Evolutionary conservation across 768 basidiomycete genomes (phyloP).

Genomic region (Nidularia pulvinata): DNA sequence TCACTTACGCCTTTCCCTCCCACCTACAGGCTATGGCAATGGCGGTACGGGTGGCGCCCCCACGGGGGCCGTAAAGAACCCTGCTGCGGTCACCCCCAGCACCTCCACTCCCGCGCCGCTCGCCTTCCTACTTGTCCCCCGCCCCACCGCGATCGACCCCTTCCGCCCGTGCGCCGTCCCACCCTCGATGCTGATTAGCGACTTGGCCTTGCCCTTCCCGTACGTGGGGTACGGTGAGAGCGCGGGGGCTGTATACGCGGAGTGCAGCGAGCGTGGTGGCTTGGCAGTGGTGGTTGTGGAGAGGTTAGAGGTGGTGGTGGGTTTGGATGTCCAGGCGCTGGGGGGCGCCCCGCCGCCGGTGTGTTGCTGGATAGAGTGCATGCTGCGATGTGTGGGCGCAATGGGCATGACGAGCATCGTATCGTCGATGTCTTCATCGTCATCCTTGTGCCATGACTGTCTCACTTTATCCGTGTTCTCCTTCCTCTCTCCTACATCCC

Average conservation of each 20-base stretch:
- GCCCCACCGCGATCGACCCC: slow-evolving; percentile 67
- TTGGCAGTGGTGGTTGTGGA: slow-evolving; percentile 18
- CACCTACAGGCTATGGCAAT: neutral
- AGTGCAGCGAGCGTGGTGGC: slow-evolving; percentile 18
- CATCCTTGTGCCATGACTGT: slow-evolving; percentile 26
- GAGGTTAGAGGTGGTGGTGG: slow-evolving; percentile 10
- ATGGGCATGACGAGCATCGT: slow-evolving; percentile 75
- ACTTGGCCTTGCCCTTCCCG: slow-evolving; percentile 41
- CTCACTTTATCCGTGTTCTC: no score
- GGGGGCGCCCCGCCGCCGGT: slow-evolving; percentile 19
- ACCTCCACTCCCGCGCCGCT: slow-evolving; percentile 78
- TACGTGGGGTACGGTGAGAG: slow-evolving; percentile 15
- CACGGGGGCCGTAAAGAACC: slow-evolving; percentile 69
- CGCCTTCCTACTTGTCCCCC: slow-evolving; percentile 60
- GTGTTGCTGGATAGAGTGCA: slow-evolving; percentile 6
- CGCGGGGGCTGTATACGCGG: slow-evolving; percentile 10
- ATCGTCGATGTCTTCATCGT: slow-evolving; percentile 71
- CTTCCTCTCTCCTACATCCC: slow-evolving; percentile 19
- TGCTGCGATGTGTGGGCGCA: slow-evolving; percentile 34
- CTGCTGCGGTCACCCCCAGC: slow-evolving; percentile 70
- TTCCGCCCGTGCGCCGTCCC: slow-evolving; percentile 31
- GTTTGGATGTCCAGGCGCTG: slow-evolving; percentile 27
- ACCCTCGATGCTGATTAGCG: slow-evolving; percentile 68
- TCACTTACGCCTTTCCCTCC: neutral
- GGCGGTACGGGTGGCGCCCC: slow-evolving; percentile 29